These are phyloP conservation scores for Emericellopsis cladophorae DNA, from an alignment of 2,329 filamentous ascomycete species.

Conservation along the genomic window DNA sequence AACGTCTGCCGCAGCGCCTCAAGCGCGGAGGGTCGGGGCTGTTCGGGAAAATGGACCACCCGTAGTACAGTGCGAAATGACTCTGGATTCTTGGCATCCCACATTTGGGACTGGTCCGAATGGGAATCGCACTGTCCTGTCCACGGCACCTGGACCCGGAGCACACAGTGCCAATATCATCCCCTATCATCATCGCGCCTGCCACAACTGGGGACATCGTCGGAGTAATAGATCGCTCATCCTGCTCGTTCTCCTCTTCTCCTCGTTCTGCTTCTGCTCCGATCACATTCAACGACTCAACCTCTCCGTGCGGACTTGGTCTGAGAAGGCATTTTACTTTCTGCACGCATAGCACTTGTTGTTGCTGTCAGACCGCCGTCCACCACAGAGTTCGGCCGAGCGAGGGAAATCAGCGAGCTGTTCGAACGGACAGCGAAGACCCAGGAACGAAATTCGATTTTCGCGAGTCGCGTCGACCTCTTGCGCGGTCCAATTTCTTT, in stretches of 20 bases:
- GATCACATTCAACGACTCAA: not conserved
- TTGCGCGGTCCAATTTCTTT: not conserved
- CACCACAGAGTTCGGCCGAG: not conserved
- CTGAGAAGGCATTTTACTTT: not conserved
- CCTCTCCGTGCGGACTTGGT: not conserved
- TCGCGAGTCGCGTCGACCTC: not conserved
- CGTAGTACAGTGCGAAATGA: slow-evolving; percentile 1
- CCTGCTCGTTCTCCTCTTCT: not conserved
- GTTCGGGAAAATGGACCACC: not conserved
- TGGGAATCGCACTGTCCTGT: not conserved
- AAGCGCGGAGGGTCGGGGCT: not conserved
- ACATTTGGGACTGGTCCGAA: not conserved
- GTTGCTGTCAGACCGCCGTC: not conserved
- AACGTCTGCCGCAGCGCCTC: not conserved
- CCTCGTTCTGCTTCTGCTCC: not conserved
- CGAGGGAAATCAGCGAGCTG: not conserved
- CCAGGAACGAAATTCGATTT: not conserved
- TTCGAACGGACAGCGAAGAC: no score
- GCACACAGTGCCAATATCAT: not conserved
- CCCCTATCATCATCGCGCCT: not conserved
- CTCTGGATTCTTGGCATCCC: not conserved
- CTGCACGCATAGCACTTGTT: not conserved
- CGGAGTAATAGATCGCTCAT: not conserved
- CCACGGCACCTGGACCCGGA: not conserved
- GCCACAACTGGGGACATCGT: not conserved